A percentile compares a stretch with the other conserved stretches of the same genome.
phyloP scores from a whole-genome alignment of 768 basidiomycete genomes.

The Scleroderma bovista region DNA sequence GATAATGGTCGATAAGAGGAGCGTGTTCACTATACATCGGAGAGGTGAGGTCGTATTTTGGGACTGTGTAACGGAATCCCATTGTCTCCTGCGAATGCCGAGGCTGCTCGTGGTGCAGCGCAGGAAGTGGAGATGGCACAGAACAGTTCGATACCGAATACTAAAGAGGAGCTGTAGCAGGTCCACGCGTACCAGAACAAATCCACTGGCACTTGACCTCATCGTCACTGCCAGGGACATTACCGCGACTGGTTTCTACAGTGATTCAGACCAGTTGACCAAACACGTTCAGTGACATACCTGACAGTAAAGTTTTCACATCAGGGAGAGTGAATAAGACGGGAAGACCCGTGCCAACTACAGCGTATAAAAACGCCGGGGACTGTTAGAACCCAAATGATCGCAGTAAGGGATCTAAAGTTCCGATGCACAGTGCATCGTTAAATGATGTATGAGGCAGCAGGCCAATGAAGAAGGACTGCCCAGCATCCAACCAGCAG shows the following conservation, averaged over 20 bases:
- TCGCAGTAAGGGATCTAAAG: no score
- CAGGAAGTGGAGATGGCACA: conserved; percentile 63
- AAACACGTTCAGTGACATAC: conserved; percentile 25
- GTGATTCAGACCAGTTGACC: conserved; percentile 1
- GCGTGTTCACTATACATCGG: conserved; percentile 53
- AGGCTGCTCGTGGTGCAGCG: conserved; percentile 63
- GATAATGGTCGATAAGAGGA: conserved; percentile 51
- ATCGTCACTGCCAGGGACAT: conserved; percentile 60
- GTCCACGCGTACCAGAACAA: conserved; percentile 44
- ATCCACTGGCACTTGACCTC: conserved; percentile 56
- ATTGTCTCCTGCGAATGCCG: conserved; percentile 66
- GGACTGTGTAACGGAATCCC: conserved; percentile 51
- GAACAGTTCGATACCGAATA: conserved; percentile 53
- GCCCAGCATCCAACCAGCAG: conserved; percentile 59
- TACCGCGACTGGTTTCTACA: conserved; percentile 55
- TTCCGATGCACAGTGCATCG: no score
- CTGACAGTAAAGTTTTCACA: conserved; percentile 44
- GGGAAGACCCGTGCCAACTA: conserved; percentile 65
- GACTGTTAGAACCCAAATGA: conserved; percentile 13
- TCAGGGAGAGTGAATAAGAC: conserved; percentile 63
- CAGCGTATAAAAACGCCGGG: conserved; percentile 50
- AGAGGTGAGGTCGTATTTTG: conserved; percentile 34
- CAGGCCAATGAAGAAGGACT: conserved; percentile 65
- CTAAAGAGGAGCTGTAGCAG: conserved; percentile 20
- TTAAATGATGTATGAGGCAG: no score